Base-by-base conservation (phyloP, 2,329 filamentous ascomycete species). In the Rhynchosporium graminicola region DNA sequence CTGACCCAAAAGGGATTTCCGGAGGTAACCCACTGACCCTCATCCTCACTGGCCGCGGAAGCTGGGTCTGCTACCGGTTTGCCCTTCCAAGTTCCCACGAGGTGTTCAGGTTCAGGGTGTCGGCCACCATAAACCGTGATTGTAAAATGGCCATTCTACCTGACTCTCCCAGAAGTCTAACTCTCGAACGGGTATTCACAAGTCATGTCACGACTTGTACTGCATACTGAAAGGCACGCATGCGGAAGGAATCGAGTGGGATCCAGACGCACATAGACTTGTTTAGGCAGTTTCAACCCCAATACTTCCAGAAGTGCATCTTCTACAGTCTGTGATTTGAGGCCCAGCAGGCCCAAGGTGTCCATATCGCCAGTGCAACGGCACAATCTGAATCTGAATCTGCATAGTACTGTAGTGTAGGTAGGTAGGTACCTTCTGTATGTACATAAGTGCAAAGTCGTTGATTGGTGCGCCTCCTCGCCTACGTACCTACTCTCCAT, bases 21-120 rank as follows among this genome's bases (percentile, higher is more conserved):
- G 51, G 51, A 54, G 13, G 51, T 10, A 42, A 54, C 33, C 36
- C 51, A 42, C 38, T 40, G 51, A 54, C 36, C 36, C 20, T 54
- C 36, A 54, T 20, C 51, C 20, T 54, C 36, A 54, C 20, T 42
- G 51, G 51, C 33, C 51, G 51, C 51, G 51, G 51, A 54, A 54
- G 51, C 51, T 54, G 51, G 51, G 33, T 54, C 51, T 54, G 51
- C 51, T n/a, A 54, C 51, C 51, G n/a, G 33, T 33, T n/a, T 40
- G 20, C 50, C 50, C 33, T 40, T 38, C 33, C 6, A 36, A 36
- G 9, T 36, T 36, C 36, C 51, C 51, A 54, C 51, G 51, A 54
- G 51, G 51, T 2, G 10, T 29, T 54, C 33, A 28, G 51, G 51
- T 40, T 42, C 50, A 54, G 9, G 36, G 50, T 9, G 36, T 54